Conservation (phyloP, 106 monocot species). For the Hemerocallis citrina region DNA sequence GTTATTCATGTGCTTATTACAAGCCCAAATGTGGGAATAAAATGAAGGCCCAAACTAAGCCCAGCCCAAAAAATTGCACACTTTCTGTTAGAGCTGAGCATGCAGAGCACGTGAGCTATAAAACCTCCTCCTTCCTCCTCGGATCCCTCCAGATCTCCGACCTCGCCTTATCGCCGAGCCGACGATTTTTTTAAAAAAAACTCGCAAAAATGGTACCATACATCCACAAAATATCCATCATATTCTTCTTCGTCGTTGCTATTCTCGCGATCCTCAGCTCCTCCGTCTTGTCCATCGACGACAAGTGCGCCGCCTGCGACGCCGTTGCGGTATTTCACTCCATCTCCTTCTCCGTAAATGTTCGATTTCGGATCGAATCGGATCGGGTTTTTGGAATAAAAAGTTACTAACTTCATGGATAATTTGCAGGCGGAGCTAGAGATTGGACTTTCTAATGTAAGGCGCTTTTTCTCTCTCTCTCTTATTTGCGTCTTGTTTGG, state of each 20-base stretch:
- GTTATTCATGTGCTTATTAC: too few species aligned
- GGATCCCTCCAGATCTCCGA: neutral
- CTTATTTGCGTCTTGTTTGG: neutral
- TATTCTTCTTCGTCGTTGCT: neutral
- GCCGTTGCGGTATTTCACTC: constrained; percentile 1
- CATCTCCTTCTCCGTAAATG: too few species aligned
- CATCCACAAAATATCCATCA: neutral
- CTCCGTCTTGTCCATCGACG: neutral
- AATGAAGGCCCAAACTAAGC: neutral
- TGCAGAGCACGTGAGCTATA: neutral
- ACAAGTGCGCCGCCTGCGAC: constrained; percentile 7
- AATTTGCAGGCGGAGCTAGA: constrained; percentile 12
- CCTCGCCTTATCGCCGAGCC: neutral
- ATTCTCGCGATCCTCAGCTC: neutral
- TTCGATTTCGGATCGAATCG: too few species aligned
- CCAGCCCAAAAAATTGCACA: neutral
- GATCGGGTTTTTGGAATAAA: too few species aligned
- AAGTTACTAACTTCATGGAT: neutral
- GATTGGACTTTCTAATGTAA: constrained; percentile 11
- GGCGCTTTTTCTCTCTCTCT: neutral
- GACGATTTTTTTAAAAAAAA: too few species aligned
- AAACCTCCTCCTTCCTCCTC: too few species aligned
- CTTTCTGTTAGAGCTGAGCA: neutral
- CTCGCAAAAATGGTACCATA: neutral
- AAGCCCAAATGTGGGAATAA: too few species aligned